Percentiles rank a stretch among this genome's conserved stretches.
Evolutionary conservation across 257 asterid species (phyloP).

Genomic region (Nicotiana tabacum): DNA sequence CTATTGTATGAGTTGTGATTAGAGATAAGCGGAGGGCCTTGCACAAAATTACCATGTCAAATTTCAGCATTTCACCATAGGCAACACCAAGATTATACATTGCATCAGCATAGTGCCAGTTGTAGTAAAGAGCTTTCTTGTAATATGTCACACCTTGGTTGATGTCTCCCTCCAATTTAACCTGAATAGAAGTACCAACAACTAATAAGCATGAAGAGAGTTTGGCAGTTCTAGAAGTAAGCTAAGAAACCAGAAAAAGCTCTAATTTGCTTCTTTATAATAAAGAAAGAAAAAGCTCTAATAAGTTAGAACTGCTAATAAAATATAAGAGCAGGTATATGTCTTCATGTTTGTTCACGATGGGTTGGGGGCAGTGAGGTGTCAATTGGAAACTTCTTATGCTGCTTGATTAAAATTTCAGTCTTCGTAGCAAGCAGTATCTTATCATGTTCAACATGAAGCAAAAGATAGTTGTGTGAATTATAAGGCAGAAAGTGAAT

Average conservation of each 20-base stretch:
- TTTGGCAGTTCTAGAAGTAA: background rate
- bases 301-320: background rate
- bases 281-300: background rate
- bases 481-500: background rate
- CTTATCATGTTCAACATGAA: background rate
- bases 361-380: background rate
- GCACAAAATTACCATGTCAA: constrained; percentile 81
- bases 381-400: background rate
- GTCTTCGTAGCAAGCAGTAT: background rate
- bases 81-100: constrained; percentile 99
- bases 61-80: constrained; percentile 98
- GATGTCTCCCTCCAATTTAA: constrained; percentile 95
- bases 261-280: background rate
- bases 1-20: background rate
- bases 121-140: constrained; percentile 87
- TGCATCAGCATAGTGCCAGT: constrained; percentile 99
- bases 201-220: constrained; percentile 4
- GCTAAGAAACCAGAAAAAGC: background rate
- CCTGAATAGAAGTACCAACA: constrained; percentile 43
- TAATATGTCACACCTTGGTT: constrained; percentile 85
- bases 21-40: background rate
- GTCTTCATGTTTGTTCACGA: background rate
- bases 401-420: background rate
- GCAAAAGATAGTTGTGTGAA: background rate
- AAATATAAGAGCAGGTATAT: background rate